phyloP scores from a whole-genome alignment of 2,329 filamentous ascomycete species.

The Diplocarpon rosae region DNA sequence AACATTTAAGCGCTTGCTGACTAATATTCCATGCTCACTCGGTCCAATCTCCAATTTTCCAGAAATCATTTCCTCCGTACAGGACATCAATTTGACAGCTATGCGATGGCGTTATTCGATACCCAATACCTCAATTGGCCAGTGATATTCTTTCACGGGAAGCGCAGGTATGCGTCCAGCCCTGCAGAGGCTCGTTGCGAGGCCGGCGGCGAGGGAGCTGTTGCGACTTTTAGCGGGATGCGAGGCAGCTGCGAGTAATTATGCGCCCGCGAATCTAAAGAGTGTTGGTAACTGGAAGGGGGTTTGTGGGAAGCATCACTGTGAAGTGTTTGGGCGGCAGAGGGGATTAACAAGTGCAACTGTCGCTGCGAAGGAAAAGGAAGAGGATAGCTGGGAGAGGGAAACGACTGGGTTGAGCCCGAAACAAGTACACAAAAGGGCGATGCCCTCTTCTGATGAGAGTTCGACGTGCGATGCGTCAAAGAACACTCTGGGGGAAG shows the following conservation, averaged over 20 bases:
- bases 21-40: conserved; percentile 1
- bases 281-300: neutral
- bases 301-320: neutral
- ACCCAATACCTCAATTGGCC: conserved; percentile 7
- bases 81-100: neutral
- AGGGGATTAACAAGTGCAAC: neutral
- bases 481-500: too few species aligned
- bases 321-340: neutral
- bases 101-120: conserved; percentile 19
- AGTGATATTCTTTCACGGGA: neutral
- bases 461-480: too few species aligned
- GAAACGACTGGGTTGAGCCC: neutral
- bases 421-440: neutral
- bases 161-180: conserved; percentile 20
- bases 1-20: neutral
- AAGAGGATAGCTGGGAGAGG: neutral
- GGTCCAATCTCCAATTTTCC: neutral
- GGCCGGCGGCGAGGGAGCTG: conserved; percentile 22
- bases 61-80: too few species aligned
- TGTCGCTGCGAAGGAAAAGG: neutral
- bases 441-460: too few species aligned
- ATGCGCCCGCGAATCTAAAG: neutral
- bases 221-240: conserved; percentile 9
- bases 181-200: conserved; percentile 23
- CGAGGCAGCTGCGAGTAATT: neutral